phyloP scores from a whole-genome alignment of 2,329 filamentous ascomycete species.

The Phialophora expanda region DNA sequence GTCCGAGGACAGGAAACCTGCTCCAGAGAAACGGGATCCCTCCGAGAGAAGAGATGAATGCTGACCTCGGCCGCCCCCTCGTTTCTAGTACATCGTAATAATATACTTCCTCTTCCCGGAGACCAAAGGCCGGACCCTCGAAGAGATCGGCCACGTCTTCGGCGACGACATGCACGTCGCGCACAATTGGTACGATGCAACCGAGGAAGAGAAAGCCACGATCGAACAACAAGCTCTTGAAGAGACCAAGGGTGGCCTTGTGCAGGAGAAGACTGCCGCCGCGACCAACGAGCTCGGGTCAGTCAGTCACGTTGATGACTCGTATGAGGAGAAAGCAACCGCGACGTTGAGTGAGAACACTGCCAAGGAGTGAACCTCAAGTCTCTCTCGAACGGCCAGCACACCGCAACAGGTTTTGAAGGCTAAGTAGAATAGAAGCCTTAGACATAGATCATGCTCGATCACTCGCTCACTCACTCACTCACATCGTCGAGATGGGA shows the following conservation, averaged over 20 bases:
- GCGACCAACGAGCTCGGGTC: not conserved
- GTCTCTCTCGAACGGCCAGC: not conserved
- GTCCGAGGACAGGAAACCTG: slow-evolving; percentile 43
- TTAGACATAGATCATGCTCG: not conserved
- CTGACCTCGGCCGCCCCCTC: slow-evolving; percentile 79
- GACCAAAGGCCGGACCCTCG: slow-evolving; percentile 44
- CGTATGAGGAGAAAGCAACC: not conserved
- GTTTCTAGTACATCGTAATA: slow-evolving; percentile 56
- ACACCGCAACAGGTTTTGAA: not conserved
- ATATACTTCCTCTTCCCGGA: slow-evolving; percentile 44
- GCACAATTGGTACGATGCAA: slow-evolving; percentile 38
- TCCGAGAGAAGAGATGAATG: slow-evolving; percentile 52
- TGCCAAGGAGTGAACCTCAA: not conserved
- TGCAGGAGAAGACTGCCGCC: slow-evolving; percentile 21
- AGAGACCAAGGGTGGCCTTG: slow-evolving; percentile 29
- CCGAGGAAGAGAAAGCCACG: slow-evolving; percentile 40
- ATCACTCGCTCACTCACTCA: not conserved
- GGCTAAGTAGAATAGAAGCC: not conserved
- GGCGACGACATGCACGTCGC: slow-evolving; percentile 41
- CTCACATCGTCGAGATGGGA: not conserved
- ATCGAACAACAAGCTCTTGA: slow-evolving; percentile 27
- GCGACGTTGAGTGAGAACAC: not conserved
- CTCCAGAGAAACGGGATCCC: too few relatives aligned
- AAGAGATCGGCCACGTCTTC: slow-evolving; percentile 44
- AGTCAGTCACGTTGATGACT: not conserved